A percentile compares a stretch with the other conserved stretches of the same genome.
phyloP scores from a whole-genome alignment of 352 stramenopile species.

The Phytophthora foliorum region DNA sequence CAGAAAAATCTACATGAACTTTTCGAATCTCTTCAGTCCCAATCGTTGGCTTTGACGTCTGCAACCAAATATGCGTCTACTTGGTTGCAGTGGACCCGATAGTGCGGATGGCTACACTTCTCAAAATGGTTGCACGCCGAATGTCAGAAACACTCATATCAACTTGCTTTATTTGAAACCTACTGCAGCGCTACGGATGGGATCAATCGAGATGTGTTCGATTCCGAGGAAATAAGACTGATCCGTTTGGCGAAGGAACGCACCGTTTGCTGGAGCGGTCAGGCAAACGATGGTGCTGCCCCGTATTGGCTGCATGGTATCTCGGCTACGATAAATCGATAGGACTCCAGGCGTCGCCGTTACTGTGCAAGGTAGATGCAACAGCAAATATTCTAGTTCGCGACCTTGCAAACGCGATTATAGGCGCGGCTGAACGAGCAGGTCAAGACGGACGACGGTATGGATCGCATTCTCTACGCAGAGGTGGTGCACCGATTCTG shows the following conservation, averaged over 20 bases:
- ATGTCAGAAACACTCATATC: slow-evolving; percentile 4
- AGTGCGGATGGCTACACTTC: neutral
- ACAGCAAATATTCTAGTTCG: neutral
- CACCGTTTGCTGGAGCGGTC: neutral
- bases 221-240: slow-evolving; percentile 10
- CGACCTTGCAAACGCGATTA: neutral
- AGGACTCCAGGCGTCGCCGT: neutral
- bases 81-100: slow-evolving; percentile 8
- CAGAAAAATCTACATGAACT: slow-evolving; percentile 23
- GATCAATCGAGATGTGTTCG: neutral
- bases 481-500: neutral
- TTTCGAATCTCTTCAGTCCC: slow-evolving; percentile 19
- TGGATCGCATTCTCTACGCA: slow-evolving; percentile 11
- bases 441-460: neutral
- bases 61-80: slow-evolving; percentile 5
- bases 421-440: neutral
- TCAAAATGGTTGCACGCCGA: slow-evolving; percentile 5
- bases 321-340: neutral
- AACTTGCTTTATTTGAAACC: slow-evolving; percentile 4
- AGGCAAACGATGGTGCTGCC: slow-evolving; percentile 9
- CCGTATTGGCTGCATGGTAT: slow-evolving; percentile 9
- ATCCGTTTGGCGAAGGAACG: slow-evolving; percentile 6
- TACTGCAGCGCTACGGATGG: slow-evolving; percentile 17
- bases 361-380: slow-evolving; percentile 10
- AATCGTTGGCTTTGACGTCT: slow-evolving; percentile 20